Conservation (phyloP, 1,284 basidiomycete species). For the Lignosus rhinocerotis region DNA sequence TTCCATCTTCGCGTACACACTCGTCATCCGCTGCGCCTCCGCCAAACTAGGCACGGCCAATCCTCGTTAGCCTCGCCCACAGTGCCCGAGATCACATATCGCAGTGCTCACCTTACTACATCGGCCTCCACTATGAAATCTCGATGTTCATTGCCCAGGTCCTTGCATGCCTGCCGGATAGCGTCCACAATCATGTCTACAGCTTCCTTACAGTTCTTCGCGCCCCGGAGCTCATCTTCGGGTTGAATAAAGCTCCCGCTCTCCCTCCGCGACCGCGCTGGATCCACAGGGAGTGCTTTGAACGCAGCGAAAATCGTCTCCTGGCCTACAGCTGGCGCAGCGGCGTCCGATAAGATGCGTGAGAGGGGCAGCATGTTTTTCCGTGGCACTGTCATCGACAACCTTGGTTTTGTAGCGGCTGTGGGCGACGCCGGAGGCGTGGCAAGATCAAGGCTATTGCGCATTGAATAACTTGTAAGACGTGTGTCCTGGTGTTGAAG, state of each 20-base stretch:
- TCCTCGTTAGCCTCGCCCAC: constrained; percentile 13
- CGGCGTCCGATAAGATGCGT: constrained; percentile 37
- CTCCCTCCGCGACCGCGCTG: constrained; percentile 52
- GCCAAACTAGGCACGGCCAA: constrained; percentile 49
- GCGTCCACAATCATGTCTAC: constrained; percentile 74
- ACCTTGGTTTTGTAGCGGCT: constrained; percentile 10
- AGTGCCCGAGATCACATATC: not conserved
- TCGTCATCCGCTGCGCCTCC: constrained; percentile 82
- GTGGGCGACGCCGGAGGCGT: constrained; percentile 29
- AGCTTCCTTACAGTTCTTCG: constrained; percentile 73
- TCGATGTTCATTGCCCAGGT: constrained; percentile 50
- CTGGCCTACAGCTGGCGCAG: constrained; percentile 31
- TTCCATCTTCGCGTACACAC: constrained; percentile 86
- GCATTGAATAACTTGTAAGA: constrained; percentile 81
- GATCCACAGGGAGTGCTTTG: constrained; percentile 73
- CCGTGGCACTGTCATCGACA: constrained; percentile 20
- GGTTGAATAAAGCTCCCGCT: constrained; percentile 57
- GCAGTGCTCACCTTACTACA: constrained; percentile 69
- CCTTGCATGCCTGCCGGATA: constrained; percentile 68
- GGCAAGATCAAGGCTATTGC: constrained; percentile 55
- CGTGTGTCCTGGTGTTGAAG: constrained; percentile 62
- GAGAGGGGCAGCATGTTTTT: constrained; percentile 31
- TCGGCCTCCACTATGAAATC: constrained; percentile 66
- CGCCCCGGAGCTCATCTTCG: constrained; percentile 60
- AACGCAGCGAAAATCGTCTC: constrained; percentile 65